These are phyloP conservation scores for Camellia lanceoleosa DNA, from an alignment of 148 eudicot species.

Conservation along the genomic window DNA sequence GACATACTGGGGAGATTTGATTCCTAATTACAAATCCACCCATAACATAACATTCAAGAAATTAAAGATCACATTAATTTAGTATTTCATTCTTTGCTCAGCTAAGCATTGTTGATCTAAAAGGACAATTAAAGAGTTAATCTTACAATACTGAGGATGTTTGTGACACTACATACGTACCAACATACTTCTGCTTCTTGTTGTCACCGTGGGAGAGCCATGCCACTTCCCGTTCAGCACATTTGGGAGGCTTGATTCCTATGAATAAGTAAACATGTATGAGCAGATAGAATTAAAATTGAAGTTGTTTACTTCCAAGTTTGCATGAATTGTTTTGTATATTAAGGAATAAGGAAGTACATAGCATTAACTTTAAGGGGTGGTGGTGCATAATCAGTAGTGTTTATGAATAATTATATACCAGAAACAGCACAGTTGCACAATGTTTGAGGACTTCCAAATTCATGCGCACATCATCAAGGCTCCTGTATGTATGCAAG, in stretches of 20 bases:
- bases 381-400: not conserved
- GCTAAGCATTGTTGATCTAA: not conserved
- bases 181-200: slow-evolving; percentile 63
- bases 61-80: not conserved
- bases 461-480: slow-evolving; percentile 92
- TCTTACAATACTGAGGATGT: no score
- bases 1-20: slow-evolving; percentile 15
- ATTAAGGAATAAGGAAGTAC: not conserved
- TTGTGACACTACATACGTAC: slow-evolving; percentile 12
- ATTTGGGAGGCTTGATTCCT: slow-evolving; percentile 88
- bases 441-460: slow-evolving; percentile 92
- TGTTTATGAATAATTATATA: slow-evolving; percentile 19
- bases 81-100: not conserved
- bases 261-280: not conserved
- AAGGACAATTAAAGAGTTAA: not conserved
- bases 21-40: slow-evolving; percentile 9
- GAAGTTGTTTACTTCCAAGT: not conserved
- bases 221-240: slow-evolving; percentile 44
- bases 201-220: slow-evolving; percentile 41
- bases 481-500: slow-evolving; percentile 49
- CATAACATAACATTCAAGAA: not conserved
- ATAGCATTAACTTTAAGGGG: no score
- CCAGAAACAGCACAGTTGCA: slow-evolving; percentile 88
- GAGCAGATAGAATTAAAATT: not conserved
- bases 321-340: not conserved